A percentile compares a stretch with the other conserved stretches of the same genome.
Evolutionary conservation across 768 basidiomycete genomes (phyloP).

Genomic region (Podaxis mareebaensis): DNA sequence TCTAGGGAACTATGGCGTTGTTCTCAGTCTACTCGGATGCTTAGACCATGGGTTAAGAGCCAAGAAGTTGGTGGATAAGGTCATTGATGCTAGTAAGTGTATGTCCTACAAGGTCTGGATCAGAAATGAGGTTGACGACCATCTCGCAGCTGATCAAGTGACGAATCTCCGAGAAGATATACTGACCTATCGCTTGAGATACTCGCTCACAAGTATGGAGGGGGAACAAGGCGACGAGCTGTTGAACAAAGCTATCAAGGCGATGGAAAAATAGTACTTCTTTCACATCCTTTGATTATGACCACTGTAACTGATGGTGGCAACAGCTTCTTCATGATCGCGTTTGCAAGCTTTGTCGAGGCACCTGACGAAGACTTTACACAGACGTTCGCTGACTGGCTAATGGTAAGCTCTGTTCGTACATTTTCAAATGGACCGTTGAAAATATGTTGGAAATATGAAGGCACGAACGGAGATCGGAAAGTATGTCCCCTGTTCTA

Average conservation of each 20-base stretch:
- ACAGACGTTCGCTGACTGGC: slow-evolving; percentile 83
- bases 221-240: slow-evolving; percentile 57
- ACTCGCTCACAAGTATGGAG: slow-evolving; percentile 79
- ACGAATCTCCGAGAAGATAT: slow-evolving; percentile 91
- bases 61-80: slow-evolving; percentile 89
- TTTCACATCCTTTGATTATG: neutral
- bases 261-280: slow-evolving; percentile 88
- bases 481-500: slow-evolving; percentile 59
- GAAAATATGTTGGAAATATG: neutral
- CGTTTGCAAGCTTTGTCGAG: slow-evolving; percentile 87
- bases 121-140: neutral
- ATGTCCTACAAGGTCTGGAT: neutral
- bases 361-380: slow-evolving; percentile 53
- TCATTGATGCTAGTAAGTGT: slow-evolving; percentile 71
- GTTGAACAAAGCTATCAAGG: slow-evolving; percentile 67
- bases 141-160: slow-evolving; percentile 78
- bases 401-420: slow-evolving; percentile 53
- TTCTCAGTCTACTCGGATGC: slow-evolving; percentile 91
- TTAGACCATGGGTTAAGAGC: slow-evolving; percentile 82
- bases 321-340: slow-evolving; percentile 87
- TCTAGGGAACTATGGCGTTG: slow-evolving; percentile 88
- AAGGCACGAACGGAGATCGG: slow-evolving; percentile 86
- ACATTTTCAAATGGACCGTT: neutral
- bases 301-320: neutral
- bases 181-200: slow-evolving; percentile 77